Base-by-base conservation (phyloP, 2,329 filamentous ascomycete species). In the Pseudogymnoascus sp. region DNA sequence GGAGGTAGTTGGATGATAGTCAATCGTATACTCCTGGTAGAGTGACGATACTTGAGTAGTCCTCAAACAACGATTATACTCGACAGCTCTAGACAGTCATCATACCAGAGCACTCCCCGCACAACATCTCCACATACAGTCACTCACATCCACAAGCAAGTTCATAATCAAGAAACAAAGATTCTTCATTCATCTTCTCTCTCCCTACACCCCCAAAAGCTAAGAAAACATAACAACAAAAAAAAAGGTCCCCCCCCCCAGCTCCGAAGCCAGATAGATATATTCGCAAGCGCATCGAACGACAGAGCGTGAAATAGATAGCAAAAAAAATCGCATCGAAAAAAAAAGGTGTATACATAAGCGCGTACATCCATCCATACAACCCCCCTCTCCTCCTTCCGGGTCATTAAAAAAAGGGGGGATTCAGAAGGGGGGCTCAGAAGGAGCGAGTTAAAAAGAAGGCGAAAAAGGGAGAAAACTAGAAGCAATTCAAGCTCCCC, bases 401-500 rank as follows among this genome's bases (percentile, higher is more conserved):
- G 26, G 47, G 47, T 53, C 47, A 53, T 53, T 57, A 91, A 97
- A 82, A 53, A 19, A 50, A 50, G 91, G 97, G 81, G 26, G 26
- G 4, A n/a, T n/a, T 7, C 7, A 31, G 21, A 19, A 4, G 9
- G 26, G 23, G 3, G 44, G 47, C 11, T 47, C 21, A 47, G 42
- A 47, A 47, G 40, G 40, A 11, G 42, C 13, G 23, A 17, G 10
- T n/a, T n/a, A 44, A 17, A 6, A 23, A 17, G 23, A 28, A 26
- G 21, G 21, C 1, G 19, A 26, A 5, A 47, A 1, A 3, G 6
- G 10, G 23, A 8, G n/a, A 3, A 17, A 4, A 2, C 21, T 53
- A 53, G 26, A 99, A 99, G 83, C 95, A 99, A 80, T 97, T 97
- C 77, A 99, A 83, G 69, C 89, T 93, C 72, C 89, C 87, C 84